Evolutionary conservation across 2,329 filamentous ascomycete species (phyloP).

Genomic region (Alternaria brassicae): DNA sequence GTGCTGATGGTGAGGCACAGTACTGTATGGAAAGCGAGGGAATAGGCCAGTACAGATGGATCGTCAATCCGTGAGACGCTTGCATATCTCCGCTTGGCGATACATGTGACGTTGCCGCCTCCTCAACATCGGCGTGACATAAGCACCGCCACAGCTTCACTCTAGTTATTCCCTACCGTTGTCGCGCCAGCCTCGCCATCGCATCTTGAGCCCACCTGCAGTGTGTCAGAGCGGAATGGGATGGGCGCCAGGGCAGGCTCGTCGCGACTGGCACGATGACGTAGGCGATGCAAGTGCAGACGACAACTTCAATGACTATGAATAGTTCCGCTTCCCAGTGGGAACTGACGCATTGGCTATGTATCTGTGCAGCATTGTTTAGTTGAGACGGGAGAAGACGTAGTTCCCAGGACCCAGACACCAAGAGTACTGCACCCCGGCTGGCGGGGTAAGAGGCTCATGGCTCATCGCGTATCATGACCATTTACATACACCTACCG

Average conservation of each 20-base stretch:
- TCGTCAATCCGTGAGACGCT: constrained; percentile 15
- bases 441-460: constrained; percentile 14
- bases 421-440: constrained; percentile 8
- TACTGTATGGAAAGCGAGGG: constrained; percentile 32
- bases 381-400: not conserved
- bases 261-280: not conserved
- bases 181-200: too few species aligned
- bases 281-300: not conserved
- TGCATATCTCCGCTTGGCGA: constrained; percentile 18
- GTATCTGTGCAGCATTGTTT: not conserved
- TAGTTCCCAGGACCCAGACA: too few species aligned
- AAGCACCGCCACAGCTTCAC: not conserved
- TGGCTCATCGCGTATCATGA: not conserved
- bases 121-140: not conserved
- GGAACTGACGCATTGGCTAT: too few species aligned
- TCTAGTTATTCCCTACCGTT: not conserved
- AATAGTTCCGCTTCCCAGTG: not conserved
- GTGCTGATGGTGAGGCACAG: constrained; percentile 14
- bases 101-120: constrained; percentile 7
- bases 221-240: too few species aligned
- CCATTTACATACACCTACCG: not conserved
- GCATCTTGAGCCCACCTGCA: not conserved
- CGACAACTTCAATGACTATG: too few species aligned
- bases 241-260: too few species aligned
- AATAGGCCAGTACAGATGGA: constrained; percentile 25